Base-by-base conservation (phyloP, 2,329 filamentous ascomycete species). In the Paecilomyces sp. region DNA sequence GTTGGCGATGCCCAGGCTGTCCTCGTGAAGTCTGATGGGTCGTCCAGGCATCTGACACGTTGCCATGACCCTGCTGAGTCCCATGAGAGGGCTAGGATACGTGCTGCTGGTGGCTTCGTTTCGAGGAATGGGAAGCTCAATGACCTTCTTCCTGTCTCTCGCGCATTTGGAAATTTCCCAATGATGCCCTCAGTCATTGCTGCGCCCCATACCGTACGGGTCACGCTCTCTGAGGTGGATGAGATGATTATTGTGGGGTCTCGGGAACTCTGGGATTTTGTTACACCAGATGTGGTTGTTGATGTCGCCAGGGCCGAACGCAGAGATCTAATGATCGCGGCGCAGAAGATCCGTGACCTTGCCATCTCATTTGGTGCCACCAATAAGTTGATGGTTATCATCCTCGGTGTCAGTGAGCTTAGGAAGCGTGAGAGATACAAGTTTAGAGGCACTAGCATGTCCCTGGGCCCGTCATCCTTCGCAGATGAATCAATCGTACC, bases 381-480 rank as follows among this genome's bases (percentile, higher is more conserved):
- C 1, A 89, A 88, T 70, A 99, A 99, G 78, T 90, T 97, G 64
- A 97, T 97, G 92, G 91, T 99, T 53, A 97, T 97, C 93, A 91
- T 99, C 80, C 87, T 99, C 58, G 93, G 92, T 58, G 89, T 99
- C 41, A 88, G 89, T 58, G 92, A 97, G 70, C 79, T 99, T 58
- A 93, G 96, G 77, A 90, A 90, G 71, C 86, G 91, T 60, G 90
- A 95, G 72, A 85, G 89, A 64, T 89, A 88, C 57, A 74, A 88
- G 76, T 79, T 89, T 57, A 84, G 91, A 59, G 91, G 90, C 50
- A 87, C 92, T 68, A 95, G 90, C 77, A 88, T 95, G 83, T 91
- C 90, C 13, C 85, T 96, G 76, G 90, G 90, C 57, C 89, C 90
- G 1, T 88, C 89, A 22, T 85, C 88, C 3, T 83, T 90, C 24